Conservation (phyloP, 768 basidiomycete species). For the Termitomyces sp. region DNA sequence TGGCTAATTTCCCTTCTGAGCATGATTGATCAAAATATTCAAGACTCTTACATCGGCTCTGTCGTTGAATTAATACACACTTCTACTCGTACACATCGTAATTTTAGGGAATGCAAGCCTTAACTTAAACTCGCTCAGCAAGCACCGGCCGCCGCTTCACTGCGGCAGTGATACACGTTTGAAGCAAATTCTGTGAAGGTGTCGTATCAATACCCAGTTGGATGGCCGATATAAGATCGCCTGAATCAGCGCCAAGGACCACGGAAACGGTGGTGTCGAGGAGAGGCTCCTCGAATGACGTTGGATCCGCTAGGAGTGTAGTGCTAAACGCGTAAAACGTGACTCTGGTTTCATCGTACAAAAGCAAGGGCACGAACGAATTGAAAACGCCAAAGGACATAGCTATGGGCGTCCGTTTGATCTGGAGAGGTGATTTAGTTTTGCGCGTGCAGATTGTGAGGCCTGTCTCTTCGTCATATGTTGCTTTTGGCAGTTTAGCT, state of each 20-base stretch:
- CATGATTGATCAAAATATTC: not conserved
- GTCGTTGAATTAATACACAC: not conserved
- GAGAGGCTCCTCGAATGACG: conserved; percentile 86
- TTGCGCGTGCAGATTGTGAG: conserved; percentile 58
- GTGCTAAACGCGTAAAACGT: not conserved
- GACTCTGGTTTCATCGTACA: not conserved
- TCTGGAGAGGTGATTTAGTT: conserved; percentile 36
- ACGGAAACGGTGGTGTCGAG: conserved; percentile 68
- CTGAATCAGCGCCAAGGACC: conserved; percentile 42
- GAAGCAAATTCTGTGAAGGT: conserved; percentile 16
- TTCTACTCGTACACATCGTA: conserved; percentile 1
- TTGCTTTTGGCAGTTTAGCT: conserved; percentile 72
- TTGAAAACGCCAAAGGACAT: conserved; percentile 81
- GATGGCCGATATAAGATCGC: conserved; percentile 42
- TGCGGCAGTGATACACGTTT: conserved; percentile 20
- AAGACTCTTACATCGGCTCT: not conserved
- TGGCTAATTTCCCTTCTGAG: not conserved
- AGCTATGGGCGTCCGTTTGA: conserved; percentile 40
- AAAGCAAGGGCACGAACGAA: conserved; percentile 41
- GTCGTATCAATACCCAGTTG: conserved; percentile 44
- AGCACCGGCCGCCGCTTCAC: conserved; percentile 14
- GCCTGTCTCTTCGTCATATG: conserved; percentile 60
- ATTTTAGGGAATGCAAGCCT: not conserved
- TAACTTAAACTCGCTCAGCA: not conserved
- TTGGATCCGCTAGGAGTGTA: conserved; percentile 70